Base-by-base conservation (phyloP, 2,329 filamentous ascomycete genomes). In the Paramyrothecium sp. region DNA sequence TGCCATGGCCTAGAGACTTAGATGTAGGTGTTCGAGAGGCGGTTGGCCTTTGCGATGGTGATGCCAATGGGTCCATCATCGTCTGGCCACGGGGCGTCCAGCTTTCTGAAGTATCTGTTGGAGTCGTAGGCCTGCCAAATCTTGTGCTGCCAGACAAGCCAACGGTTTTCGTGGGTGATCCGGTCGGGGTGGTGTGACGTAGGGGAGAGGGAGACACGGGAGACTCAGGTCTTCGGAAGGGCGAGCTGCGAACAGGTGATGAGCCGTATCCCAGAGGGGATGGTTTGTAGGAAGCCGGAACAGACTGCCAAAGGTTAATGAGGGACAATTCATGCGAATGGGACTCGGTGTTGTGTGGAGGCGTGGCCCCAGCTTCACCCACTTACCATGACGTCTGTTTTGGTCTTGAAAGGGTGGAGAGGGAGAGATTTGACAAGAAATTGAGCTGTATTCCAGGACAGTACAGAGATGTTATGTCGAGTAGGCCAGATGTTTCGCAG, bases 181-280 rank as follows among this genome's bases (percentile, higher is more conserved):
- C 78, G 46, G 81, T 82, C 3, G 89, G 86, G 3, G 87, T 89
- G 10, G 84, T 84, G 61, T 88, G 81, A 65, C 87, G 83, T 56
- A 90, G 73, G 23, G 83, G 75, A 34, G 84, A 89, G 3, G 89
- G 87, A 11, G 89, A 90, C 22, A 83, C 81, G 20, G 86, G 83
- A 20, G 85, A 86, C 63, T 85, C 84, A 54, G 84, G 79, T 63
- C 85, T 75, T 58, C 85, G 81, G 69, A 89, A 89, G 13, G 86
- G 86, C 53, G 86, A 89, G 67, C 77, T 82, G 70, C 90, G 85
- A 19, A 70, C 67, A 20, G 73, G 71, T 64, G 85, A 83, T 51
- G 89, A 88, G 62, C 87, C 87, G 74, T 89, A 90, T 59, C 88
- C 88, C 59, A 91, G 75, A 55, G 87, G 87, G 22, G 88, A 90